phyloP scores from a whole-genome alignment of 495 filamentous ascomycete species.

The Glonium stellatum region DNA sequence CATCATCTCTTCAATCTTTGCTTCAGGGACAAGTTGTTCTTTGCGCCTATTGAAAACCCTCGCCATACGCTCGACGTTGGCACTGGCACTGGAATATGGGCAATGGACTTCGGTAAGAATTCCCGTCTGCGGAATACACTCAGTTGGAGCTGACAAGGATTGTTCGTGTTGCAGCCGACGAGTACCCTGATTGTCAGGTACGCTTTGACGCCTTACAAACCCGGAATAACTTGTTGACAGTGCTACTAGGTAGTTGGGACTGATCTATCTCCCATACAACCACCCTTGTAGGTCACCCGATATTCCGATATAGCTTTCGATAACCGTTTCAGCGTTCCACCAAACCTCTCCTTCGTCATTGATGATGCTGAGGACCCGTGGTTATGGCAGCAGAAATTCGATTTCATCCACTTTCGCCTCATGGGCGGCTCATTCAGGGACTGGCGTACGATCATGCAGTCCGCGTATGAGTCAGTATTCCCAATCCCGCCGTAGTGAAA shows the following conservation, averaged over 20 bases:
- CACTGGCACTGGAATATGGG: conserved; percentile 37
- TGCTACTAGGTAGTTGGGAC: conserved; percentile 37
- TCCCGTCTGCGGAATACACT: background rate
- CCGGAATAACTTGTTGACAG: conserved; percentile 14
- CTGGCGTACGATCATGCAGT: conserved; percentile 41
- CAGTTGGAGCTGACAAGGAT: conserved; percentile 6
- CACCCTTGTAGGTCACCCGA: conserved; percentile 38
- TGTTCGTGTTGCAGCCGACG: conserved; percentile 16
- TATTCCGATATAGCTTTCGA: background rate
- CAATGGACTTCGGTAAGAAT: conserved; percentile 30
- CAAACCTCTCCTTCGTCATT: conserved; percentile 48
- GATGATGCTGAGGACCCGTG: conserved; percentile 51
- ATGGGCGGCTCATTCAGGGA: conserved; percentile 46
- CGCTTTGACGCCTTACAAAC: background rate
- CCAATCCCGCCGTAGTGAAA: background rate
- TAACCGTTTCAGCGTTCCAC: conserved; percentile 33
- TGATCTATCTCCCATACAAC: conserved; percentile 50
- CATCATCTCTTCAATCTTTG: conserved; percentile 52
- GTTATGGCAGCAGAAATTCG: conserved; percentile 44
- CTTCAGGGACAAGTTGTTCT: conserved; percentile 46
- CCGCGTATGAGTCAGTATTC: conserved; percentile 33
- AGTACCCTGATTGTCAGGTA: conserved; percentile 21
- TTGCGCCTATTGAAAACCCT: conserved; percentile 41
- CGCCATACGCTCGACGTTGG: conserved; percentile 35
- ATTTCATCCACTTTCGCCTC: conserved; percentile 49